A percentile compares a stretch with the other conserved stretches of the same genome.
These are phyloP conservation scores for Phoma sp. DNA, from an alignment of 2,329 filamentous ascomycete genomes.

Conservation along the genomic window DNA sequence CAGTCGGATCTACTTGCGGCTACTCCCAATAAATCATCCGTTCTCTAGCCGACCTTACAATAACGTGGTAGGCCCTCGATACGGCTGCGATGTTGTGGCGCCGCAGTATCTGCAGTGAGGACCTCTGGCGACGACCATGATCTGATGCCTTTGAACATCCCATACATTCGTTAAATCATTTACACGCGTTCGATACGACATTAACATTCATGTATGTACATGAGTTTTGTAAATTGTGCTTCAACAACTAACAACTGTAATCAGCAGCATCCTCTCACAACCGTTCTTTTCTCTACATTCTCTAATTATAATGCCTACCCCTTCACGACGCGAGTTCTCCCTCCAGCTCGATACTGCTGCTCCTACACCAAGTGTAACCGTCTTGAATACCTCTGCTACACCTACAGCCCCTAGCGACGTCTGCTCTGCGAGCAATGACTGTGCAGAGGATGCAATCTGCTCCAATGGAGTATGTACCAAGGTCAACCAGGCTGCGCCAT, in stretches of 20 bases:
- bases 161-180: conserved; percentile 25
- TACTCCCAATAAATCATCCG: conserved; percentile 36
- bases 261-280: conserved; percentile 1
- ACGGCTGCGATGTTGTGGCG: conserved; percentile 24
- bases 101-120: conserved; percentile 26
- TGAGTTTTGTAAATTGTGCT: background rate
- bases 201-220: conserved; percentile 13
- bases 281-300: conserved; percentile 10
- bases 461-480: conserved; percentile 27
- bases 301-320: conserved; percentile 41
- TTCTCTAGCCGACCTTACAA: conserved; percentile 30
- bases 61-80: conserved; percentile 27
- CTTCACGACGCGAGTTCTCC: conserved; percentile 11
- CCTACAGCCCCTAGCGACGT: conserved; percentile 20
- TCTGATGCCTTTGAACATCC: conserved; percentile 18
- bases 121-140: conserved; percentile 19
- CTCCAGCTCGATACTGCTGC: conserved; percentile 23
- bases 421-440: conserved; percentile 33
- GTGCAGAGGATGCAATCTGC: conserved; percentile 35
- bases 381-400: background rate
- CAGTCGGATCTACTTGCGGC: conserved; percentile 26
- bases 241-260: background rate
- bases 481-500: conserved; percentile 25
- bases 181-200: conserved; percentile 16
- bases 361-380: conserved; percentile 11